phyloP scores from a whole-genome alignment of 2,329 filamentous ascomycete species.

The Fusarium xyrophilum region DNA sequence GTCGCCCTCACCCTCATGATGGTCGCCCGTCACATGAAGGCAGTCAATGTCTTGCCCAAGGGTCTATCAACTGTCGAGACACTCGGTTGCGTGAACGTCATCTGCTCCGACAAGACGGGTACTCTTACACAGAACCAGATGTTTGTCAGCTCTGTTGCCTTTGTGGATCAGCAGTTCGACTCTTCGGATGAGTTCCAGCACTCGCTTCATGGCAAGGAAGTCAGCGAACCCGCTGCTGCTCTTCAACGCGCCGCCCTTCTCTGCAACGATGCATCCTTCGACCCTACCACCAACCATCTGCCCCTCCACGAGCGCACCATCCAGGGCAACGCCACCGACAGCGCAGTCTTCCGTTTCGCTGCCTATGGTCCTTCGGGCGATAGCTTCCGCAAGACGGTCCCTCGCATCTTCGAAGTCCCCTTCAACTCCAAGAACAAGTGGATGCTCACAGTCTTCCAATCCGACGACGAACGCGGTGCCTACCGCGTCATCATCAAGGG shows the following conservation, averaged over 20 bases:
- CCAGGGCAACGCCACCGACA: slow-evolving; percentile 54
- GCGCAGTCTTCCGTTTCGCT: slow-evolving; percentile 51
- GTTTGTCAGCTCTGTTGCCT: slow-evolving; percentile 50
- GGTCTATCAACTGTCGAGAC: slow-evolving; percentile 53
- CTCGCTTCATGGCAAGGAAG: neutral
- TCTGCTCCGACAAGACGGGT: slow-evolving; percentile 54
- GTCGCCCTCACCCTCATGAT: slow-evolving; percentile 52
- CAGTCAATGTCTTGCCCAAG: slow-evolving; percentile 51
- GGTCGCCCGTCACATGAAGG: slow-evolving; percentile 53
- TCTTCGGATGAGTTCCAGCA: slow-evolving; percentile 39
- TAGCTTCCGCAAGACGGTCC: slow-evolving; percentile 23
- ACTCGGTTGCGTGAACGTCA: slow-evolving; percentile 53
- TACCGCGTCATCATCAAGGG: slow-evolving; percentile 60
- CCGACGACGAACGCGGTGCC: slow-evolving; percentile 34
- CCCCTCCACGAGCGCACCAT: slow-evolving; percentile 47
- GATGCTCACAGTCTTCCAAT: slow-evolving; percentile 52
- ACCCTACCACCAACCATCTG: slow-evolving; percentile 47
- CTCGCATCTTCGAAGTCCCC: slow-evolving; percentile 51
- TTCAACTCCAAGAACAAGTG: slow-evolving; percentile 61
- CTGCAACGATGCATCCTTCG: slow-evolving; percentile 54
- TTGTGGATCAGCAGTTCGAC: slow-evolving; percentile 45
- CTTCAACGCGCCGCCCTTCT: slow-evolving; percentile 35
- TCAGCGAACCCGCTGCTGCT: neutral
- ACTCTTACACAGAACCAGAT: slow-evolving; percentile 55
- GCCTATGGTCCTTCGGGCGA: slow-evolving; percentile 37